Conservation (phyloP, 1,284 basidiomycete species). For the Spongispora temasekensis region DNA sequence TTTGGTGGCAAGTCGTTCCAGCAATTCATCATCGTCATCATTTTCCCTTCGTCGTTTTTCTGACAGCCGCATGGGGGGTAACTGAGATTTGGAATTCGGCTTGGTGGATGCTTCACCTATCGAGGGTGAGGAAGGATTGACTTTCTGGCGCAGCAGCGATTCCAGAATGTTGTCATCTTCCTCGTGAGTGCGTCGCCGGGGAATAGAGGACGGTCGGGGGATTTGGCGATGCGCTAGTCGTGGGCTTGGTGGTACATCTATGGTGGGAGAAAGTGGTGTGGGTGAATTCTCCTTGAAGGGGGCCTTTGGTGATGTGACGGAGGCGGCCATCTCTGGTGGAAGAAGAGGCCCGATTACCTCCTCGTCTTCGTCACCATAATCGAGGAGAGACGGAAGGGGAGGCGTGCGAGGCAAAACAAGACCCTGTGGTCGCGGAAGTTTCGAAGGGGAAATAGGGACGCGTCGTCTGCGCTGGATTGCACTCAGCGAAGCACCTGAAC, state of each 20-base stretch:
- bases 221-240: conserved; percentile 46
- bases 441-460: conserved; percentile 39
- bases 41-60: conserved; percentile 76
- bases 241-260: conserved; percentile 39
- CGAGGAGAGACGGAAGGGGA: conserved; percentile 60
- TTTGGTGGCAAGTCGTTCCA: conserved; percentile 57
- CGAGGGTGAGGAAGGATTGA: conserved; percentile 45
- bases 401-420: conserved; percentile 45
- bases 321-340: conserved; percentile 20
- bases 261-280: conserved; percentile 27
- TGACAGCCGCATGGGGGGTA: conserved; percentile 48
- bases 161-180: conserved; percentile 58
- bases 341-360: conserved; percentile 18
- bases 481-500: conserved; percentile 40
- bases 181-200: conserved; percentile 38
- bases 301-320: conserved; percentile 11
- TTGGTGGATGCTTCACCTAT: conserved; percentile 37
- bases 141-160: conserved; percentile 47
- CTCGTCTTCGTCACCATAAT: conserved; percentile 63
- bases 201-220: conserved; percentile 36
- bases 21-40: conserved; percentile 70
- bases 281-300: conserved; percentile 13
- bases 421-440: conserved; percentile 41
- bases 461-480: conserved; percentile 62
- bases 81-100: conserved; percentile 37